Percentiles rank a stretch among this genome's conserved stretches.
Conservation (phyloP, 768 basidiomycete species). For the Boletus reticuloceps region DNA sequence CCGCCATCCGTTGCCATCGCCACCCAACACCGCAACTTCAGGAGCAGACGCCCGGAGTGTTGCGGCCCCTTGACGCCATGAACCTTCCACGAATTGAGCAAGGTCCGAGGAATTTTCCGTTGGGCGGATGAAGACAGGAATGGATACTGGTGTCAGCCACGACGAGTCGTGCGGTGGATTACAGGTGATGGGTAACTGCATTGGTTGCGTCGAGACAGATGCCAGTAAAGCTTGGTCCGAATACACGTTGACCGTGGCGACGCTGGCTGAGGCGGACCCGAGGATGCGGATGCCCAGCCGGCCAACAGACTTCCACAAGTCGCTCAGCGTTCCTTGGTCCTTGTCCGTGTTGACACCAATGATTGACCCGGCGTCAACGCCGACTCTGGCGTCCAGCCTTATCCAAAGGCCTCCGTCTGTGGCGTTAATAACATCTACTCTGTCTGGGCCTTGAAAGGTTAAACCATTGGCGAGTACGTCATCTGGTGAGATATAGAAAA, state of each 20-base stretch:
- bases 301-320: constrained; percentile 64
- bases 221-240: constrained; percentile 45
- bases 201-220: constrained; percentile 42
- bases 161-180: constrained; percentile 38
- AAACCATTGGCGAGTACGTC: constrained; percentile 56
- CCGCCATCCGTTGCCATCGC: constrained; percentile 49
- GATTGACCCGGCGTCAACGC: constrained; percentile 64
- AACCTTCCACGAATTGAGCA: constrained; percentile 49
- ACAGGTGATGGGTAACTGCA: constrained; percentile 53
- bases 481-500: constrained; percentile 52
- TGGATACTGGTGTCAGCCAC: constrained; percentile 58
- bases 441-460: constrained; percentile 57
- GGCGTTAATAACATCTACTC: constrained; percentile 59
- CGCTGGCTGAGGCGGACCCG: constrained; percentile 53
- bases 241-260: constrained; percentile 49
- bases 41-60: constrained; percentile 43
- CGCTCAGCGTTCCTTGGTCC: constrained; percentile 43
- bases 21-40: constrained; percentile 50
- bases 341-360: constrained; percentile 51
- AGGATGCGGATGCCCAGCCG: constrained; percentile 62
- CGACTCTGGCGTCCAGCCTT: constrained; percentile 52
- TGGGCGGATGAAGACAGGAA: constrained; percentile 50
- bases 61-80: constrained; percentile 55
- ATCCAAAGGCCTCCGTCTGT: constrained; percentile 64
- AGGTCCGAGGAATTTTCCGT: constrained; percentile 50